Conservation (phyloP, 768 basidiomycete genomes). For the Kwoniella newhampshirensis region DNA sequence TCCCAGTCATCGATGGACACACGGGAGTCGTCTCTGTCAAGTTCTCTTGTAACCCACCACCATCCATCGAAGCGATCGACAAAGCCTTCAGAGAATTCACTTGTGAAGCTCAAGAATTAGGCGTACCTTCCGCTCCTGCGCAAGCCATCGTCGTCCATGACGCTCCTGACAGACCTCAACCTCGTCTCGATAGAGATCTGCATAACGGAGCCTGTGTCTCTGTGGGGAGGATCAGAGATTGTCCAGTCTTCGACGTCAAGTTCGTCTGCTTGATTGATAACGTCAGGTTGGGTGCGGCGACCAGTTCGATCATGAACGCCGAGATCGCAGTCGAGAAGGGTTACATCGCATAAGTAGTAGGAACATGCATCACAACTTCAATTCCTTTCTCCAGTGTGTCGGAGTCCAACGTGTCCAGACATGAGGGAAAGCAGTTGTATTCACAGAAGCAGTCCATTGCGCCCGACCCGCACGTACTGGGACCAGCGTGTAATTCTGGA, state of each 20-base stretch:
- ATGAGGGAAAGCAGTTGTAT: too few species aligned
- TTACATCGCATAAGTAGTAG: conserved; percentile 39
- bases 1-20: conserved; percentile 94
- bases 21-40: conserved; percentile 84
- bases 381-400: too few species aligned
- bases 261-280: conserved; percentile 92
- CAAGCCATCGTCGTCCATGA: conserved; percentile 89
- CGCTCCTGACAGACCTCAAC: conserved; percentile 88
- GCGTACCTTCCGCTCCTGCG: conserved; percentile 74
- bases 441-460: too few species aligned
- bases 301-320: conserved; percentile 94
- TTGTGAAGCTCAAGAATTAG: conserved; percentile 70
- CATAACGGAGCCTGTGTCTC: conserved; percentile 88
- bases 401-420: too few species aligned
- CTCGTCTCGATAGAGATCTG: conserved; percentile 82
- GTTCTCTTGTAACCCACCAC: conserved; percentile 75
- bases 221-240: conserved; percentile 87
- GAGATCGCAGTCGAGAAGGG: conserved; percentile 87
- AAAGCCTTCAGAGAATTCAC: conserved; percentile 74
- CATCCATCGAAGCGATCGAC: conserved; percentile 80
- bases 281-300: conserved; percentile 92
- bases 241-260: conserved; percentile 90
- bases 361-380: too few species aligned
- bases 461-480: too few species aligned
- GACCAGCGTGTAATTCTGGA: too few species aligned